A percentile compares a stretch with the other conserved stretches of the same genome.
Evolutionary conservation across 108 stramenopile species (phyloP).

Genomic region (Pseudonitzschia pungens): DNA sequence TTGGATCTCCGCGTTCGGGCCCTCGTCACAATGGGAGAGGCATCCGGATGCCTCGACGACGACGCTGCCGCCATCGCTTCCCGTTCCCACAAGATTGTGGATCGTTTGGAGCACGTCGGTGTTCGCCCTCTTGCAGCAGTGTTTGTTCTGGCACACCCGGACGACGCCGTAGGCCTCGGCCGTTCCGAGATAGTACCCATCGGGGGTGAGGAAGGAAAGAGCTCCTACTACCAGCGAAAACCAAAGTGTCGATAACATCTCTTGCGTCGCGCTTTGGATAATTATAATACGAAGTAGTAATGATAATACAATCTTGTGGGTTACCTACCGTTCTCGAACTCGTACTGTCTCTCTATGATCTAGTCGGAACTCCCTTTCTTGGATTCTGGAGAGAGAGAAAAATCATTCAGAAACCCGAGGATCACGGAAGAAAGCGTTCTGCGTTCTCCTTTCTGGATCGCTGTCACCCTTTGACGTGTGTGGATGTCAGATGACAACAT

Average conservation of each 20-base stretch:
- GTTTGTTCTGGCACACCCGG: slow-evolving; percentile 38
- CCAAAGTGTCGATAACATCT: not conserved
- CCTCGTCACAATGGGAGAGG: slow-evolving; percentile 34
- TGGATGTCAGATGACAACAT: not conserved
- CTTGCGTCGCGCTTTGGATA: not conserved
- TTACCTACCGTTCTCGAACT: no score
- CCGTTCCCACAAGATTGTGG: slow-evolving; percentile 4
- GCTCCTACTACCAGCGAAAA: not conserved
- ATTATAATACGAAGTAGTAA: no score
- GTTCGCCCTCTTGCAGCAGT: slow-evolving; percentile 26
- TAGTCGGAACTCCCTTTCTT: not conserved
- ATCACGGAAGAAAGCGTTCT: not conserved
- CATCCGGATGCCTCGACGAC: slow-evolving; percentile 36
- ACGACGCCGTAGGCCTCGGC: slow-evolving; percentile 10
- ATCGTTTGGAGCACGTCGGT: slow-evolving; percentile 23
- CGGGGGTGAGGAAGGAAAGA: not conserved
- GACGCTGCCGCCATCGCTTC: not conserved
- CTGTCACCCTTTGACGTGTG: not conserved
- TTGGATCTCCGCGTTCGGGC: slow-evolving; percentile 28
- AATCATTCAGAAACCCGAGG: not conserved
- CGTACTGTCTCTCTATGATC: no score
- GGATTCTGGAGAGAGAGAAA: not conserved
- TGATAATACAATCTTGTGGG: no score
- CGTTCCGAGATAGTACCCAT: not conserved
- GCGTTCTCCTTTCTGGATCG: not conserved